phyloP scores from a whole-genome alignment of 495 filamentous ascomycete species.

The Rhizodiscina lignyota region DNA sequence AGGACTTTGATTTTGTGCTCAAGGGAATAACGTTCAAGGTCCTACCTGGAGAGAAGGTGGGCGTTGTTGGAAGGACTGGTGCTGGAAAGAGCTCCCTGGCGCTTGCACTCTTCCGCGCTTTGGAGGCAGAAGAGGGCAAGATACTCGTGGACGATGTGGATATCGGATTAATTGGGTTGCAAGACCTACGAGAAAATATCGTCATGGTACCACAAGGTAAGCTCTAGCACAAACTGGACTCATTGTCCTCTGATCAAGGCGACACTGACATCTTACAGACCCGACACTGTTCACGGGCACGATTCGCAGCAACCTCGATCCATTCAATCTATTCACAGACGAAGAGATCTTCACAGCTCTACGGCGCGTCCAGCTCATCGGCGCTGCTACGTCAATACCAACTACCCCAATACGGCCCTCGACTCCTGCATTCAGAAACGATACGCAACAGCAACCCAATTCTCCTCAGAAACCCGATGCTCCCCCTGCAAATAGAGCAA shows the following conservation, averaged over 20 bases:
- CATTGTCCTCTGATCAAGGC: background rate
- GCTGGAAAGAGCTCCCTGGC: conserved; percentile 95
- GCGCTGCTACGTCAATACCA: conserved; percentile 29
- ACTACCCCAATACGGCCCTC: conserved; percentile 19
- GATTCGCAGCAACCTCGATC: conserved; percentile 87
- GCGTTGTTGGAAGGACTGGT: conserved; percentile 91
- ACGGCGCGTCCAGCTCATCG: conserved; percentile 80
- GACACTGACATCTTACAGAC: conserved; percentile 31
- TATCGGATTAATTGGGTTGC: conserved; percentile 73
- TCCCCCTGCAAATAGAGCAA: no score
- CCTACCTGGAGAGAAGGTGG: conserved; percentile 75
- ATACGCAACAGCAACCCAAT: background rate
- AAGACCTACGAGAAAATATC: conserved; percentile 81
- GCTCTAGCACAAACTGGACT: background rate
- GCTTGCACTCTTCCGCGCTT: conserved; percentile 87
- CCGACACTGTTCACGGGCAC: conserved; percentile 95
- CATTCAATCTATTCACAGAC: conserved; percentile 80
- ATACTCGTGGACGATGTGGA: conserved; percentile 86
- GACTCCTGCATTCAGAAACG: conserved; percentile 6
- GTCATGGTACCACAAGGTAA: conserved; percentile 83
- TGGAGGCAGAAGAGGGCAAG: conserved; percentile 81
- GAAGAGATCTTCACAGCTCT: conserved; percentile 80
- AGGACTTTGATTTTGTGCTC: conserved; percentile 74
- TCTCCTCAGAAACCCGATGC: background rate
- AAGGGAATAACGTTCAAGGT: conserved; percentile 76